Evolutionary conservation across 2,329 filamentous ascomycete genomes (phyloP).

Genomic region (Colletotrichum lupini): DNA sequence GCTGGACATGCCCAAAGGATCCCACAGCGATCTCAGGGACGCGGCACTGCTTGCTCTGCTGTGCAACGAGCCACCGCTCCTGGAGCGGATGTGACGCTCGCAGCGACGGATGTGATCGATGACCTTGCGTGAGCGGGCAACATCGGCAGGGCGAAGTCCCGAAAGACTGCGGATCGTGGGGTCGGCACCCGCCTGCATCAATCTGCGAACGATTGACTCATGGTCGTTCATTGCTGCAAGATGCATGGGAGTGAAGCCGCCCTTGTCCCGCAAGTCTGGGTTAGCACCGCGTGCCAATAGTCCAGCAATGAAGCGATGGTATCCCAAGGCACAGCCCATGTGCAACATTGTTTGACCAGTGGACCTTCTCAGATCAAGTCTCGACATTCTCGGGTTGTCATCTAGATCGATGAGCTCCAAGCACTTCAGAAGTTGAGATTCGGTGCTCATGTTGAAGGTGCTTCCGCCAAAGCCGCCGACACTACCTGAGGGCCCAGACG

Average conservation of each 20-base stretch:
- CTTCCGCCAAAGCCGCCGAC: conserved; percentile 52
- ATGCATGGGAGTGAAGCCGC: conserved; percentile 85
- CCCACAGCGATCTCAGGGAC: conserved; percentile 76
- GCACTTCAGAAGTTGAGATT: conserved; percentile 76
- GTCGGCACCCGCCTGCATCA: conserved; percentile 80
- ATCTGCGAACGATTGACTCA: conserved; percentile 78
- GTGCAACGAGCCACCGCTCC: conserved; percentile 69
- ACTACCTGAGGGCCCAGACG: conserved; percentile 47
- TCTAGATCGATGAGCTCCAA: conserved; percentile 85
- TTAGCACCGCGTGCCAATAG: conserved; percentile 83
- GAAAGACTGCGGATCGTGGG: conserved; percentile 75
- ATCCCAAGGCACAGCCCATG: conserved; percentile 79
- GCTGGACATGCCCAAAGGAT: conserved; percentile 58
- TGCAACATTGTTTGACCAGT: conserved; percentile 87
- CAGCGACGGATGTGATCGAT: conserved; percentile 71
- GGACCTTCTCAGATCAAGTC: conserved; percentile 71
- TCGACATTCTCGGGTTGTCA: conserved; percentile 75
- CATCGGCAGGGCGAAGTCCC: conserved; percentile 77
- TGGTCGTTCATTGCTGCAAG: conserved; percentile 83
- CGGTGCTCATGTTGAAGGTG: conserved; percentile 59
- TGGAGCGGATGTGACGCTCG: conserved; percentile 72
- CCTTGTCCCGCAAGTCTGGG: conserved; percentile 78
- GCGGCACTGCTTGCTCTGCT: conserved; percentile 74
- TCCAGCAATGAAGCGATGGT: conserved; percentile 80
- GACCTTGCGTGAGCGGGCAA: conserved; percentile 74